Base-by-base conservation (phyloP, 768 basidiomycete species). In the Pulveroboletus sp. region DNA sequence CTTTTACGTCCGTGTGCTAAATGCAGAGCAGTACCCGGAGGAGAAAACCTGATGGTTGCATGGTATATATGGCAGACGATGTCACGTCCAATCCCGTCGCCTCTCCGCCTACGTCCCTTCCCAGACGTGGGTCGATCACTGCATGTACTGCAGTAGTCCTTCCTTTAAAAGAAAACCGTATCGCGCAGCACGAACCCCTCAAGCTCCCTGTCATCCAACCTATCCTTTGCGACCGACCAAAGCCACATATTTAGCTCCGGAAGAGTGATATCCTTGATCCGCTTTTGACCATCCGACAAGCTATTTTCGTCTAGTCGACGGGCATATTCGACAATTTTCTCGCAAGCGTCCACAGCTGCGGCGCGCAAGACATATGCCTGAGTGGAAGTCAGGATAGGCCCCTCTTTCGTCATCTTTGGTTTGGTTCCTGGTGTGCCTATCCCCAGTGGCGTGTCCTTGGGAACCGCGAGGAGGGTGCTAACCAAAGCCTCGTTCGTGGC, bases 181-280 rank as follows among this genome's bases (percentile, higher is more conserved):
- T 82, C 71, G 48, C 73, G 71, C 63, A 79, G 68, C n/a, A 78
- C 83, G 60, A 91, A 86, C 55, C 89, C 72, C 56, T 75, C 74
- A 36, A 92, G 71, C 43, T 68, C 68, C 44, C 85, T 72, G 60
- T 89, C 90, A 65, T 89, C 89, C 28, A 69, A 57, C 55, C 87
- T 73, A 57, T 89, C 88, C 62, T 93, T 91, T 33, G 86, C 87
- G 5, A 88, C 78, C 30, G 81, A 74, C 86, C 89, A 89, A n/a
- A 92, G 65, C 87, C 88, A 93, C 59, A 77, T 78, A 60, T 91
- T 85, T 51, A 91, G 53, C 39, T 80, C 74, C 5, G 83, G 81
- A 26, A 81, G 68, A 0, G 73, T 80, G 32, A 93, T 72, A 3
- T 72, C 68, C 47, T 69, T 76, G 55, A 87, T 58, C 83, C 83